Conservation (phyloP, 306 rosid species). For the Chamaecrista fasciculata region DNA sequence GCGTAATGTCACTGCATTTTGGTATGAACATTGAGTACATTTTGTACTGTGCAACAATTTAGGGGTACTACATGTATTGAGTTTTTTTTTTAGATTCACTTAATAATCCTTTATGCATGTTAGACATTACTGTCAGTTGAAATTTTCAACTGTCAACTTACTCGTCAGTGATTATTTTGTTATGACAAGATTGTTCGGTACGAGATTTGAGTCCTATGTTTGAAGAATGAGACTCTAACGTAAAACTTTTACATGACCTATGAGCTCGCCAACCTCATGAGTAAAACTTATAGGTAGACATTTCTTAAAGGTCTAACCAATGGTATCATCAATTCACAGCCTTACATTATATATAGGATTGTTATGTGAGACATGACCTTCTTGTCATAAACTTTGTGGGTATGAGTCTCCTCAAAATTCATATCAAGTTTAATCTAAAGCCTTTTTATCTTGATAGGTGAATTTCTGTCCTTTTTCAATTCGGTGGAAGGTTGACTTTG, state of each 20-base stretch:
- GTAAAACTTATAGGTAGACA: neutral
- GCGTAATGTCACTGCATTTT: conserved; percentile 40
- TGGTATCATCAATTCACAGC: too few relatives aligned
- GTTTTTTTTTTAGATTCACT: neutral
- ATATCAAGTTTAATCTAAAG: neutral
- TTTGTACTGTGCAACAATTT: neutral
- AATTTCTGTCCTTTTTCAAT: neutral
- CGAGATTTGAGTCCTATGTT: neutral
- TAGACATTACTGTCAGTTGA: neutral
- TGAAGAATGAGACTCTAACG: neutral
- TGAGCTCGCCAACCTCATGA: neutral
- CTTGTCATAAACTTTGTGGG: too few relatives aligned
- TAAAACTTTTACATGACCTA: neutral
- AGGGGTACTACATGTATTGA: neutral
- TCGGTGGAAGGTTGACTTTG: neutral
- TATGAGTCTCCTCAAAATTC: neutral
- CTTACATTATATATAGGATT: neutral
- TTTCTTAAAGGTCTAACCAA: neutral
- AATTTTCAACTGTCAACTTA: neutral
- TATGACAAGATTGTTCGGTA: neutral
- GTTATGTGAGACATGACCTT: neutral
- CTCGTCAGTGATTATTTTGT: neutral
- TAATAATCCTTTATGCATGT: neutral
- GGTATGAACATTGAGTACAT: neutral
- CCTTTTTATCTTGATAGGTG: neutral